Evolutionary conservation across 495 filamentous ascomycete genomes (phyloP), one percentile per base, ranked within the genome.

Genomic region (Jackrogersella multiformis): DNA sequence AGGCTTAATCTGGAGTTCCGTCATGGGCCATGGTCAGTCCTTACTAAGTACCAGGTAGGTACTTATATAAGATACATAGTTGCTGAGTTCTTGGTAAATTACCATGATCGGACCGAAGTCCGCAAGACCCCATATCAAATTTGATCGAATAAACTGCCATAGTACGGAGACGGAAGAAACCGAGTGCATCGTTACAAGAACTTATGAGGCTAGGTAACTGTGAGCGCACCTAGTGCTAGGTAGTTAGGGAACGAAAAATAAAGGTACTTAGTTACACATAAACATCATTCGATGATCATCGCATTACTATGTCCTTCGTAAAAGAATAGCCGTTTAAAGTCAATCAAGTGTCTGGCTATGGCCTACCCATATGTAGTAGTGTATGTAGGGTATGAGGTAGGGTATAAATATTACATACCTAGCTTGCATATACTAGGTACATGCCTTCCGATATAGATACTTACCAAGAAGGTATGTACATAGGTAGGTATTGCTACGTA

Each of bases 1-100:
- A 70, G 67, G 67, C 67, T 70, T 56, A 62, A 70, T 70, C 62
- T 66, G 67, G 67, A 55, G 36, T 62, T 46, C n/a, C n/a, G n/a
- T n/a, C n/a, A n/a, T n/a, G n/a, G n/a, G n/a, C n/a, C n/a, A 65
- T 66, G 61, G 34, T 61, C 61, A 61, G 44, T 34, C 44, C 21
- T 44, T 54, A 64, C 66, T 26, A 64, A 48, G 55, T 23, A 24
- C 54, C 58, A n/a, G 55, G 30, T 56, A 61, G 61, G 45, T 45
- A 49, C 24, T 39, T 39, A 58, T 36, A 52, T 66, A 60, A 60
- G 61, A 70, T 64, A 30, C 26, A 46, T 2, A 5, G 2, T 51
- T 48, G 44, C 52, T 61, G 28, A 58, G 56, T 48, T 45, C 5
- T 42, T 66, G 57, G 46, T 56, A 70, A 62, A 62, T 65, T 66